Evolutionary conservation across 495 filamentous ascomycete genomes (phyloP).

Genomic region (Ascodesmis nigricans): DNA sequence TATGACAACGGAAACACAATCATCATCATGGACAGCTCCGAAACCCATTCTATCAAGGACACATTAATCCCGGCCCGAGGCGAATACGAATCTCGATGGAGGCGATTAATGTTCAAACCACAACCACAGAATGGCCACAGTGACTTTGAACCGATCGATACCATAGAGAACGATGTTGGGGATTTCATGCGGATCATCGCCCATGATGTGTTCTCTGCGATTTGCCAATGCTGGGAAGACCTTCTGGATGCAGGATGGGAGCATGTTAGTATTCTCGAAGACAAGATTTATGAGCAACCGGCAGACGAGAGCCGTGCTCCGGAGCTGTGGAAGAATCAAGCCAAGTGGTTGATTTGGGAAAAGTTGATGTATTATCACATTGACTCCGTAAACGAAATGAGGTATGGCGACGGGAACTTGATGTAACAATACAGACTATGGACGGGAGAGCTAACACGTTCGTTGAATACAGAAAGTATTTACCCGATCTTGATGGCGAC

Average conservation of each 20-base stretch:
- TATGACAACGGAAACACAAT: conserved; percentile 33
- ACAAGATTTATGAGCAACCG: conserved; percentile 35
- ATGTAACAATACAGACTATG: too few relatives aligned
- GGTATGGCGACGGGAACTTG: too few relatives aligned
- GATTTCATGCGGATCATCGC: conserved; percentile 32
- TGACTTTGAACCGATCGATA: conserved; percentile 14
- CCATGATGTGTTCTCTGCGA: conserved; percentile 30
- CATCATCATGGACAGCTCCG: conserved; percentile 32
- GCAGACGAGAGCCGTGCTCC: conserved; percentile 34
- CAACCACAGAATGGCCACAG: conserved; percentile 22
- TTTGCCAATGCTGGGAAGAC: conserved; percentile 27
- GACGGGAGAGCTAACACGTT: too few relatives aligned
- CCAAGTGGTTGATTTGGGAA: conserved; percentile 32
- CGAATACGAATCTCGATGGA: conserved; percentile 31
- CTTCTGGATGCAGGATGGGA: conserved; percentile 26
- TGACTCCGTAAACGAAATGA: conserved; percentile 29
- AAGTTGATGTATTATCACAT: conserved; percentile 30
- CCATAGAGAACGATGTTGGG: conserved; percentile 23
- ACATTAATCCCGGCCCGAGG: conserved; percentile 29
- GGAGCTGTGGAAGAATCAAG: conserved; percentile 32
- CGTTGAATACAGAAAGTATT: too few relatives aligned
- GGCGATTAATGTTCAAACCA: conserved; percentile 30
- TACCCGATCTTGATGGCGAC: conserved; percentile 21
- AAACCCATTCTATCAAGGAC: conserved; percentile 26
- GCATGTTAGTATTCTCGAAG: conserved; percentile 28